Conservation (phyloP, 768 basidiomycete species). For the Rhizopogon salebrosus region DNA sequence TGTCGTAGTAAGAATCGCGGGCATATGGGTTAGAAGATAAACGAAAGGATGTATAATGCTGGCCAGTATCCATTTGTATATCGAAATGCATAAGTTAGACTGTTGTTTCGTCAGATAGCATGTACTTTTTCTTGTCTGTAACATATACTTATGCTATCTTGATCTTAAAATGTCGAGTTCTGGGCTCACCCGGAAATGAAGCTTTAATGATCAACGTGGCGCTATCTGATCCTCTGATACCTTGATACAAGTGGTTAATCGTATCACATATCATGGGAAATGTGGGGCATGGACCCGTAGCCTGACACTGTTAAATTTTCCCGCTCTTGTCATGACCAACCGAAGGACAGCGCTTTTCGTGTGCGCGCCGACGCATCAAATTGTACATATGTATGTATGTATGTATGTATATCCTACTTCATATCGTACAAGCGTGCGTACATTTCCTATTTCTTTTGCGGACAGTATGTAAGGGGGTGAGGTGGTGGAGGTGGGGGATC, state of each 20-base stretch:
- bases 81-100: neutral
- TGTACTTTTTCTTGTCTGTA: neutral
- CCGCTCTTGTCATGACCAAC: neutral
- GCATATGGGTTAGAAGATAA: neutral
- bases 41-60: neutral
- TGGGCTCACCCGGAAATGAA: too few species aligned
- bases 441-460: neutral
- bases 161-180: neutral
- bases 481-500: neutral
- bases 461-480: neutral
- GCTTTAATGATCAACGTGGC: too few species aligned
- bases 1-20: constrained; percentile 11
- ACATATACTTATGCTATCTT: neutral
- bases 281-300: too few species aligned
- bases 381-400: neutral
- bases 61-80: neutral
- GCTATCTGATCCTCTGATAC: too few species aligned
- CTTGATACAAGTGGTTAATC: too few species aligned
- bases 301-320: neutral
- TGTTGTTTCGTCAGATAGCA: neutral
- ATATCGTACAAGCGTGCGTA: neutral
- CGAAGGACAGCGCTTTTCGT: neutral
- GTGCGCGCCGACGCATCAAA: neutral
- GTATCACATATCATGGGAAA: too few species aligned
- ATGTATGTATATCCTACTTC: constrained; percentile 1